Conservation (phyloP, 2,329 filamentous ascomycete species). For the Verticillium isaacii region DNA sequence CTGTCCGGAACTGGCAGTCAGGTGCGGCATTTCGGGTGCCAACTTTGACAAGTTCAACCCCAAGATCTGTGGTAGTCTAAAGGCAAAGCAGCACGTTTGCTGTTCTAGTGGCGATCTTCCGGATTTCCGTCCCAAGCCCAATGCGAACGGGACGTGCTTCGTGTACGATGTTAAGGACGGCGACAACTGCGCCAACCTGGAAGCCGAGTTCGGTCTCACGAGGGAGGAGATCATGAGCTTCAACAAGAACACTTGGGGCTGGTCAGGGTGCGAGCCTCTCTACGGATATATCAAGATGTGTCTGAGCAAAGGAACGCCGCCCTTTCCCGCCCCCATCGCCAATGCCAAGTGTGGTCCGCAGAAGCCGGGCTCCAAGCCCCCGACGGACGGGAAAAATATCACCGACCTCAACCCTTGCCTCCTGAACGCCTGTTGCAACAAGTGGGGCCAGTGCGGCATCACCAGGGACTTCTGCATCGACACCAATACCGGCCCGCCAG, state of each 20-base stretch:
- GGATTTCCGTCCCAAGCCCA: conserved; percentile 25
- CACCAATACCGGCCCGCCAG: conserved; percentile 13
- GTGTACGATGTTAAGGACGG: conserved; percentile 2
- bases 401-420: conserved; percentile 20
- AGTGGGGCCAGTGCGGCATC: conserved; percentile 40
- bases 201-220: conserved; percentile 26
- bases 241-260: conserved; percentile 34
- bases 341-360: conserved; percentile 29
- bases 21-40: conserved; percentile 17
- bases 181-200: conserved; percentile 27
- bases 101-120: conserved; percentile 29
- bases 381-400: neutral
- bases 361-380: neutral
- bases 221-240: conserved; percentile 27
- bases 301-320: conserved; percentile 25
- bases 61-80: conserved; percentile 25
- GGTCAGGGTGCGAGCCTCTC: conserved; percentile 24
- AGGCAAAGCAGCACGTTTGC: conserved; percentile 27
- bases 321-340: conserved; percentile 24
- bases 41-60: conserved; percentile 22
- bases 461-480: conserved; percentile 35
- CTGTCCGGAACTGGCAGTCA: conserved; percentile 17
- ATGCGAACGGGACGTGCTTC: conserved; percentile 26
- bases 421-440: conserved; percentile 24
- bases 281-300: conserved; percentile 23